These are phyloP conservation scores for Ophiostoma fasciatum DNA, from an alignment of 2,329 filamentous ascomycete species.

Conservation along the genomic window DNA sequence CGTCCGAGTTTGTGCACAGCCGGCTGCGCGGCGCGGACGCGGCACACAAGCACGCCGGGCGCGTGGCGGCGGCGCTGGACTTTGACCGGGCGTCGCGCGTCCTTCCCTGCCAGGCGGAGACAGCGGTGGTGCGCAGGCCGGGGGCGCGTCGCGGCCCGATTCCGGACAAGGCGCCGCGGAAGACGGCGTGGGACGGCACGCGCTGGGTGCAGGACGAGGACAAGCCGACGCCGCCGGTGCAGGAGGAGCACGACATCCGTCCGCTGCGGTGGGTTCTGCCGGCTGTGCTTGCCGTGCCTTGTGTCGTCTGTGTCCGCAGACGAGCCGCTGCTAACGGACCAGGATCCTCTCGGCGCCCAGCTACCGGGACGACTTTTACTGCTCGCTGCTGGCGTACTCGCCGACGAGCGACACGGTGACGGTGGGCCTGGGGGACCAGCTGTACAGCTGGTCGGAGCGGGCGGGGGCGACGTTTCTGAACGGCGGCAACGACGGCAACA, in stretches of 20 bases:
- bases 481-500: constrained; percentile 28
- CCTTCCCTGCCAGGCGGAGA: no score
- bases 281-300: no score
- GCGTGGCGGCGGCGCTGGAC: constrained; percentile 68
- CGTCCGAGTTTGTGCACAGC: constrained; percentile 30
- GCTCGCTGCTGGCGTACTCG: constrained; percentile 78
- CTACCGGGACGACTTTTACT: constrained; percentile 92
- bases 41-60: constrained; percentile 55
- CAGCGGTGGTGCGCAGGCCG: no score
- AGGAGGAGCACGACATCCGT: no score
- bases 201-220: constrained; percentile 22
- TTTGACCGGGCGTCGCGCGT: constrained; percentile 56
- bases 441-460: constrained; percentile 82
- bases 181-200: constrained; percentile 27
- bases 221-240: no score
- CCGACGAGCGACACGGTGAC: constrained; percentile 59
- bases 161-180: no score
- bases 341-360: constrained; percentile 74
- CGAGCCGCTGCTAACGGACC: no score
- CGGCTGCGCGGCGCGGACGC: constrained; percentile 32
- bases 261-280: no score
- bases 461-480: constrained; percentile 47
- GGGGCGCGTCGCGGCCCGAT: no score
- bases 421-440: constrained; percentile 61
- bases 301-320: no score